Evolutionary conservation across 768 basidiomycete species (phyloP), one percentile per base, ranked within the genome.

Genomic region (Boletus vermiculosoides): DNA sequence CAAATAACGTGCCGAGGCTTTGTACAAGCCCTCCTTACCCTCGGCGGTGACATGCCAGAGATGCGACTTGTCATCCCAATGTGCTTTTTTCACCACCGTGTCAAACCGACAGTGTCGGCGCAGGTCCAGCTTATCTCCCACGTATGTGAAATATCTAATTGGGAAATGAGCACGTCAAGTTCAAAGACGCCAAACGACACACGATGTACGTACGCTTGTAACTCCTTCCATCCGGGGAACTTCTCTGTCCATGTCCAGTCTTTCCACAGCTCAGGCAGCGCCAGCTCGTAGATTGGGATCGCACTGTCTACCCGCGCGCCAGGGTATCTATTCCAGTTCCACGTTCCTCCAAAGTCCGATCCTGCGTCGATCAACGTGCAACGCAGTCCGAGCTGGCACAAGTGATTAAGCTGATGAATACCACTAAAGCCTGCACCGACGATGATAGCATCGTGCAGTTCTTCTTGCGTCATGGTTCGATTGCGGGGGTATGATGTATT

Each of bases 361-460:
- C 45, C 62, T 16, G 57, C 57, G 0, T 63, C 61, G 44, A 63
- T 45, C 23, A 59, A 18, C 2, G 9, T 45, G 54, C 61, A 63
- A n/a, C 45, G 48, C 45, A 63, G 45, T 4, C 62, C 62, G 5
- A 56, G 45, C 22, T 56, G 4, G 20, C 55, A 49, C 15, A 63
- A 2, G 9, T 41, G 47, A 20, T 63, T 52, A 34, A 63, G 54
- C 1, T 60, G 54, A 22, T 59, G 18, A 5, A 63, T 25, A 10
- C 63, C 62, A 7, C 63, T 55, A 4, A 64, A 64, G 5, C 63
- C 63, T 22, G 46, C 63, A 3, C 63, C 63, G 22, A 63, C 40
- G 34, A 63, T 57, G 46, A 64, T 49, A 11, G 55, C 55, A 33
- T 64, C 63, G 20, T 46, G 54, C 0, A 31, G 37, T 13, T 63